Evolutionary conservation across 2,329 filamentous ascomycete genomes (phyloP).

Genomic region (Fusarium sp.): DNA sequence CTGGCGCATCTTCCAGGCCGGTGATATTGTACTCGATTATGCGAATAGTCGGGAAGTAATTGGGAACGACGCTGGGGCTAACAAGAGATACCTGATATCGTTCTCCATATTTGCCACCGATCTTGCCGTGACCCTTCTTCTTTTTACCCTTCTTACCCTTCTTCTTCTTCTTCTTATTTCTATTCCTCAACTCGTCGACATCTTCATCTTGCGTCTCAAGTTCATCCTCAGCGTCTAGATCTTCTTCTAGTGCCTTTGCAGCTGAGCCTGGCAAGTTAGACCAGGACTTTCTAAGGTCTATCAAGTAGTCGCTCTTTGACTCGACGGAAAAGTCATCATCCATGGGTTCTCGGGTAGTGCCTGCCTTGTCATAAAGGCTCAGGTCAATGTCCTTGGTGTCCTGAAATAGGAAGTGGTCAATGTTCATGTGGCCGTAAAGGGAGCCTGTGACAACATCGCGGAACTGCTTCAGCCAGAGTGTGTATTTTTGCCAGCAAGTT

Average conservation of each 20-base stretch:
- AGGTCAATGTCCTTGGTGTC: slow-evolving; percentile 82
- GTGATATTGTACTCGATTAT: slow-evolving; percentile 94
- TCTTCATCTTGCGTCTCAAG: slow-evolving; percentile 30
- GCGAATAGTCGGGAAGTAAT: slow-evolving; percentile 89
- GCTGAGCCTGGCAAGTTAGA: slow-evolving; percentile 71
- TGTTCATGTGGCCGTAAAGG: slow-evolving; percentile 96
- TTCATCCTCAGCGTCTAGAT: slow-evolving; percentile 30
- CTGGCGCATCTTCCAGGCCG: slow-evolving; percentile 68
- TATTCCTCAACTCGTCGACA: slow-evolving; percentile 22
- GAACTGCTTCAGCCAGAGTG: slow-evolving; percentile 88
- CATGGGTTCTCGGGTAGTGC: slow-evolving; percentile 42
- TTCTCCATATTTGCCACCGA: slow-evolving; percentile 85
- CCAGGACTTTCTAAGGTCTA: slow-evolving; percentile 82
- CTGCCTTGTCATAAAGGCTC: slow-evolving; percentile 45
- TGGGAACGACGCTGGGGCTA: slow-evolving; percentile 88
- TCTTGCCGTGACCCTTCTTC: slow-evolving; percentile 62
- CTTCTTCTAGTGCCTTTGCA: slow-evolving; percentile 28
- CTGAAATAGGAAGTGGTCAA: slow-evolving; percentile 95
- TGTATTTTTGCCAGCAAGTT: slow-evolving; percentile 98
- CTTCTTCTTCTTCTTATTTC: slow-evolving; percentile 16
- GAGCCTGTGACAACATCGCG: slow-evolving; percentile 85
- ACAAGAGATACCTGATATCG: slow-evolving; percentile 85
- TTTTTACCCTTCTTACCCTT: slow-evolving; percentile 54
- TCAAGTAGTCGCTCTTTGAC: slow-evolving; percentile 76
- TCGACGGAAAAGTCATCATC: slow-evolving; percentile 67